These are phyloP conservation scores for Chlamydomonas applanata DNA, from an alignment of 139 green algal species.

Conservation along the genomic window DNA sequence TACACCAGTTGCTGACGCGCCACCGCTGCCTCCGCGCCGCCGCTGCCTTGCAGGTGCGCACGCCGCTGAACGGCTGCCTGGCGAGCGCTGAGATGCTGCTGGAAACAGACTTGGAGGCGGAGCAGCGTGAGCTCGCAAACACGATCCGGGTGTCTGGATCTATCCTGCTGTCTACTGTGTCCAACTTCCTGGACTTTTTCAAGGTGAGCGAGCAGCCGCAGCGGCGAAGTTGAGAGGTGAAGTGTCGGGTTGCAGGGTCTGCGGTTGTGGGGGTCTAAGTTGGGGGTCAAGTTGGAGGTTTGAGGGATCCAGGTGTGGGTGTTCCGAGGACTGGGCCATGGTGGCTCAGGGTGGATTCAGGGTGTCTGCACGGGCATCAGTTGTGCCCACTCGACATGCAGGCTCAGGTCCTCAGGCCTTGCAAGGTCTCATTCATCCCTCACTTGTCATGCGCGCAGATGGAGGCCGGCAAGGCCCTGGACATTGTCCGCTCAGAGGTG, in stretches of 20 bases:
- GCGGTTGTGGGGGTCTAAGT: too few species aligned
- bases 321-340: too few species aligned
- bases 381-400: too few species aligned
- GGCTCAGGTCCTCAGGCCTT: too few species aligned
- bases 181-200: slow-evolving; percentile 90
- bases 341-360: background rate
- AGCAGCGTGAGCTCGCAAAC: slow-evolving; percentile 79
- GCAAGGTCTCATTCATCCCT: background rate
- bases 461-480: slow-evolving; percentile 63
- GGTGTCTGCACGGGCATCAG: too few species aligned
- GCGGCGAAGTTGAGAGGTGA: background rate
- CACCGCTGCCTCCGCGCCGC: background rate
- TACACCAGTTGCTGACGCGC: background rate
- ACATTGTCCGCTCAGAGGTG: slow-evolving; percentile 68
- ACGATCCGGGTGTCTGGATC: slow-evolving; percentile 78
- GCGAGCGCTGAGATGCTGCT: slow-evolving; percentile 86
- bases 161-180: slow-evolving; percentile 83
- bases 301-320: too few species aligned
- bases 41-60: slow-evolving; percentile 58
- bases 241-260: background rate
- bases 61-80: slow-evolving; percentile 85
- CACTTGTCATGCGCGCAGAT: slow-evolving; percentile 2
- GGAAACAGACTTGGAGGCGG: slow-evolving; percentile 67
- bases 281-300: too few species aligned
- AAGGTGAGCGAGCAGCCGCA: too few species aligned